Evolutionary conservation across 768 basidiomycete species (phyloP), one percentile per base, ranked within the genome.

Genomic region (Ephemerocybe angulata): DNA sequence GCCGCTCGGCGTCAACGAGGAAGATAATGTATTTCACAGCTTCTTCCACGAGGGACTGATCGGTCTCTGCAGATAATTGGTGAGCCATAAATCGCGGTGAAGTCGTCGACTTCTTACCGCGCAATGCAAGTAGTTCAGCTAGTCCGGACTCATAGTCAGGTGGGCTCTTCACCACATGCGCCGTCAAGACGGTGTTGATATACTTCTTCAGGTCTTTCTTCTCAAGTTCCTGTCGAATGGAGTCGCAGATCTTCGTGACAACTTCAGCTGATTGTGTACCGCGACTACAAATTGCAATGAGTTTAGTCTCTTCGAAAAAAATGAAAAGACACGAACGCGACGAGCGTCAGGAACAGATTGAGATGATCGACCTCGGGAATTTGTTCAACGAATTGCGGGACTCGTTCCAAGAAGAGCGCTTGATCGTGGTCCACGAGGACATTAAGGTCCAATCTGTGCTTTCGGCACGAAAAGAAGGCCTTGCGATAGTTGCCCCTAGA

Each of bases 1-100:
- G 79, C 42, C 79, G 78, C 62, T 98, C 85, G 0, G 93, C 93
- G 61, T 98, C 93, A 19, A 93, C 92, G 29, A 99, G 82, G 78
- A 98, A 99, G 68, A 98, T 98, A 67, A 98, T 88, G 65, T 98
- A 99, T 66, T 95, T 98, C 63, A 98, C 90, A 5, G 97, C 97
- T 55, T 98, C 95, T 65, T 99, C 95, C 13, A 97, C 91, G 2
- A 93, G 69, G 25, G 83, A 78, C 0, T 89, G 83, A 58, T 91
- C 79, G 8, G 76, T 72, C 27, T 80, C 67, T 87, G 54, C 42
- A 31, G 25, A 57, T 38, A 50, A 42, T 56, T 24, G 3, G 49
- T 33, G 12, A 30, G 3, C 7, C 21, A n/a, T 19, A 8, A 30
- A 47, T 17, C 31, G 13, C 35, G 25, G 30, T 52, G 33, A 43